A percentile compares a stretch with the other conserved stretches of the same genome.
Evolutionary conservation across 176 grass and related monocot species (phyloP).

Genomic region (Oryza brachyantha): DNA sequence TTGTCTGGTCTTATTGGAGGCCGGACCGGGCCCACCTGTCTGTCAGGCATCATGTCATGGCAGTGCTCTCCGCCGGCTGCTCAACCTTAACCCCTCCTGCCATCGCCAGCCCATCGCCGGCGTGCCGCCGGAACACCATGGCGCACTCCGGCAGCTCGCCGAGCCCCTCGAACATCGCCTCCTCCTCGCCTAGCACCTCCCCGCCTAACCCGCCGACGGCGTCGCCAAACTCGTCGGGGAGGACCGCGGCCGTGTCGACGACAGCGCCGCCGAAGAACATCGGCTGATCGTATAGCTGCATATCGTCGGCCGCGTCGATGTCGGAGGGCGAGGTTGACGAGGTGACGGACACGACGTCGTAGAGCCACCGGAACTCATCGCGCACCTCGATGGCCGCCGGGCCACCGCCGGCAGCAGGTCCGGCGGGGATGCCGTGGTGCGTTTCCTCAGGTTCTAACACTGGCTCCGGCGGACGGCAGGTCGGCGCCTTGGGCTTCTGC

Average conservation of each 20-base stretch:
- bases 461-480: not conserved
- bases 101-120: constrained; percentile 21
- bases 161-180: constrained; percentile 70
- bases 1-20: constrained; percentile 33
- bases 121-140: constrained; percentile 64
- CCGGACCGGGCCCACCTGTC: constrained; percentile 7
- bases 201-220: constrained; percentile 4
- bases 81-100: constrained; percentile 33
- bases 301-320: constrained; percentile 41
- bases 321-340: constrained; percentile 48
- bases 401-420: constrained; percentile 9
- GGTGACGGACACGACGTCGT: constrained; percentile 51
- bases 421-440: not conserved
- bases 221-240: constrained; percentile 56
- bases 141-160: constrained; percentile 83
- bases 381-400: constrained; percentile 32
- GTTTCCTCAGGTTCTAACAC: constrained; percentile 12
- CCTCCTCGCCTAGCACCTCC: constrained; percentile 48
- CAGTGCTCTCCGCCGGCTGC: constrained; percentile 34
- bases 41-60: constrained; percentile 17
- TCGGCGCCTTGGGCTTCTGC: constrained; percentile 25
- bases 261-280: constrained; percentile 47
- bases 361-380: constrained; percentile 82
- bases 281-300: constrained; percentile 45
- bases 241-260: constrained; percentile 28